Evolutionary conservation across 495 filamentous ascomycete genomes (phyloP), one percentile per base, ranked within the genome.

Genomic region (Aspergillus kassunensis): DNA sequence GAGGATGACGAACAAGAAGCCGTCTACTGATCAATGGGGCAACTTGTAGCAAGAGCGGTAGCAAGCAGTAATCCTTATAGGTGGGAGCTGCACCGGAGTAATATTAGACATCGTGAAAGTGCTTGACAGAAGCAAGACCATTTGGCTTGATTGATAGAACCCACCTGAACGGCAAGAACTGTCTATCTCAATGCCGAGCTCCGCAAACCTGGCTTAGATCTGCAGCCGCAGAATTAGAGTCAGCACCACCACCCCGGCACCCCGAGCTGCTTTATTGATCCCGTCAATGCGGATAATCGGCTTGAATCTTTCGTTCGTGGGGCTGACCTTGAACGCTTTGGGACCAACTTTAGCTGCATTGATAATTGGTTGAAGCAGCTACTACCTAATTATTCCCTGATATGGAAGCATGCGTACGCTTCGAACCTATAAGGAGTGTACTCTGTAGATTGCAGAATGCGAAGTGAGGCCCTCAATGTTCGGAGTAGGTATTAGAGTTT

Each of bases 101-200:
- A n/a, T n/a, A n/a, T n/a, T n/a, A n/a, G n/a, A n/a, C n/a, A 25
- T 42, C 12, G 1, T 6, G 9, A n/a, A 13, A 40, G 21, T 18
- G 18, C 37, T 40, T 9, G 9, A 40, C 37, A n/a, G n/a, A n/a
- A n/a, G n/a, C n/a, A n/a, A n/a, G n/a, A n/a, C n/a, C n/a, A n/a
- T n/a, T 4, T 27, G 24, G 24, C 25, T 19, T 12, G 16, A n/a
- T n/a, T n/a, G n/a, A n/a, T n/a, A 45, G 44, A 34, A 34, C 13
- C 29, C 44, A 45, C 30, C 44, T 34, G 18, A 2, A 13, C 44
- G 44, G 44, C 44, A 46, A 10, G 34, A 12, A 11, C 5, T 11
- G 43, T 25, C 29, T 15, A 2, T 24, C 35, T 3, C 16, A 45
- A 45, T 45, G 43, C 43, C 43, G 43, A 45, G 43, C 43, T 45